Evolutionary conservation across 2,329 filamentous ascomycete species (phyloP).

Genomic region (Clarireedia hainanense): DNA sequence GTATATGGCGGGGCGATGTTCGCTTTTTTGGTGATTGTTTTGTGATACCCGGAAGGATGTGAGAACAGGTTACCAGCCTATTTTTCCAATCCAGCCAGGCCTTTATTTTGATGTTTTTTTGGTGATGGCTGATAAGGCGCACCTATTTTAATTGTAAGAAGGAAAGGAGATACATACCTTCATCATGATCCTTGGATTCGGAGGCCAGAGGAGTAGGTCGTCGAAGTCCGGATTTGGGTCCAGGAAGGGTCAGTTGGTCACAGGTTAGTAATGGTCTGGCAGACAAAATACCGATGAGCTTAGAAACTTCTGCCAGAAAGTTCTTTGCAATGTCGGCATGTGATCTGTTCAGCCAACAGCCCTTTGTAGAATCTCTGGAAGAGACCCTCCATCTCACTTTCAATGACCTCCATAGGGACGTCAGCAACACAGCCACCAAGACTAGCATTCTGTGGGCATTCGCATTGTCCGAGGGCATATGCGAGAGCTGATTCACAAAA

Average conservation of each 20-base stretch:
- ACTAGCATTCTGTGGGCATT: too few relatives aligned
- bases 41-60: conserved; percentile 3
- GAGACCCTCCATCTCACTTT: too few relatives aligned
- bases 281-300: neutral
- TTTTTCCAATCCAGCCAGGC: neutral
- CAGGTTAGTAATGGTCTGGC: conserved; percentile 2
- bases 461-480: neutral
- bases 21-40: conserved; percentile 10
- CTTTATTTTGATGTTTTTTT: conserved; percentile 7
- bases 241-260: conserved; percentile 4
- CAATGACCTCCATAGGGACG: too few relatives aligned
- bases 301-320: neutral
- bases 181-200: neutral
- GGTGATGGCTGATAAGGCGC: conserved; percentile 4
- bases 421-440: too few relatives aligned
- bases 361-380: too few relatives aligned
- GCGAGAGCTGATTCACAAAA: too few relatives aligned
- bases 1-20: conserved; percentile 5
- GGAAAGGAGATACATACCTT: conserved; percentile 1
- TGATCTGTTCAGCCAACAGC: too few relatives aligned
- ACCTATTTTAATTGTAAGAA: conserved; percentile 3
- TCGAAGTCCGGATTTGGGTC: neutral
- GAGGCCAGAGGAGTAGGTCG: neutral
- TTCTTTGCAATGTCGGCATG: neutral
- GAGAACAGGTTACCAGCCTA: conserved; percentile 6